Percentiles rank a stretch among this genome's conserved stretches.
These are phyloP conservation scores for Mycena crocata DNA, from an alignment of 768 basidiomycete genomes.

Conservation along the genomic window DNA sequence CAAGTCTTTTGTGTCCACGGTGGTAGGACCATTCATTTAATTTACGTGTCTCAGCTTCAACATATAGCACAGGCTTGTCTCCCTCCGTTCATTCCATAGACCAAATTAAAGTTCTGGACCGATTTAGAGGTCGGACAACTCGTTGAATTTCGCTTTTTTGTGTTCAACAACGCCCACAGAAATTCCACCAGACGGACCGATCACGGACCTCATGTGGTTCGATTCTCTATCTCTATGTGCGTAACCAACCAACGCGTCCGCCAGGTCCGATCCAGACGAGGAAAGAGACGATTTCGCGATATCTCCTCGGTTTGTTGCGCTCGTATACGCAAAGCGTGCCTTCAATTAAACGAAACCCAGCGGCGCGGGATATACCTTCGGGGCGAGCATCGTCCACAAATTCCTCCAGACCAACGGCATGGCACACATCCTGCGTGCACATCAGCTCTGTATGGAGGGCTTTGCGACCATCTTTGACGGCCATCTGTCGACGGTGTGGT, in stretches of 20 bases:
- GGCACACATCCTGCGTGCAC: slow-evolving; percentile 96
- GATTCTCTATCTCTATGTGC: neutral
- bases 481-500: slow-evolving; percentile 97
- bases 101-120: slow-evolving; percentile 28
- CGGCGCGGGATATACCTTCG: slow-evolving; percentile 98
- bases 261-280: slow-evolving; percentile 83
- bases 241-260: neutral
- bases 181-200: slow-evolving; percentile 98
- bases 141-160: slow-evolving; percentile 5
- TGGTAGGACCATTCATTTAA: slow-evolving; percentile 60
- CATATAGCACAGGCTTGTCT: slow-evolving; percentile 76
- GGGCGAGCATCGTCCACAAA: slow-evolving; percentile 96
- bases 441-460: slow-evolving; percentile 99
- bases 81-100: slow-evolving; percentile 69
- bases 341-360: slow-evolving; percentile 58
- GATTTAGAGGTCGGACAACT: slow-evolving; percentile 56
- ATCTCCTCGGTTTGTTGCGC: slow-evolving; percentile 83
- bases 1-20: slow-evolving; percentile 99
- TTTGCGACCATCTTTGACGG: slow-evolving; percentile 94
- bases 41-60: slow-evolving; percentile 5
- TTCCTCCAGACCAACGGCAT: slow-evolving; percentile 96
- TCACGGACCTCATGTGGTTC: slow-evolving; percentile 97
- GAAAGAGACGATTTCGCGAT: slow-evolving; percentile 99
- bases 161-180: slow-evolving; percentile 63
- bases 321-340: slow-evolving; percentile 22